phyloP scores from a whole-genome alignment of 495 filamentous ascomycete species.

The Pseudomonodictys pantanalensis region DNA sequence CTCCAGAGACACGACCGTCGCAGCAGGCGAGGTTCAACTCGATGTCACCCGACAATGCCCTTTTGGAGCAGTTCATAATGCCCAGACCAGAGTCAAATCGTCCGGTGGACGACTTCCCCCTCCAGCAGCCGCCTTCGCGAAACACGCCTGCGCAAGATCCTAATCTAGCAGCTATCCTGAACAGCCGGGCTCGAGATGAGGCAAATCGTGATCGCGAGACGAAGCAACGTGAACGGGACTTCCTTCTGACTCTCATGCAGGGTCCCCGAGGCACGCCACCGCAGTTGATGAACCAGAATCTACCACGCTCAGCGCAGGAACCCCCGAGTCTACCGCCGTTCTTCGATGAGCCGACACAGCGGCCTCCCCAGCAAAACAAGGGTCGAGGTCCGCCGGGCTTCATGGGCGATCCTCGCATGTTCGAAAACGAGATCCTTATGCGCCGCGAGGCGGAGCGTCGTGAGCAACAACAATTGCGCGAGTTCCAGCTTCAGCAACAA shows the following conservation, averaged over 20 bases:
- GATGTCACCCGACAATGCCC: slow-evolving; percentile 22
- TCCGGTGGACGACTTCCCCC: slow-evolving; percentile 21
- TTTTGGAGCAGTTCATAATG: slow-evolving; percentile 20
- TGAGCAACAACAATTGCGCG: slow-evolving; percentile 15
- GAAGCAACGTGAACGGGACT: slow-evolving; percentile 32
- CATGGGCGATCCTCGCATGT: slow-evolving; percentile 31
- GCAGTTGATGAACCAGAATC: slow-evolving; percentile 28
- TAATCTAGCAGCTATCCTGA: slow-evolving; percentile 18
- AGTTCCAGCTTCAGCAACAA: slow-evolving; percentile 15
- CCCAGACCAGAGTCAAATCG: slow-evolving; percentile 29
- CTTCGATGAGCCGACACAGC: slow-evolving; percentile 34
- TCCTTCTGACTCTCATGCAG: slow-evolving; percentile 40
- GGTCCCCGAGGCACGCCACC: slow-evolving; percentile 28
- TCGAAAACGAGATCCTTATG: slow-evolving; percentile 23
- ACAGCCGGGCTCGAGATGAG: slow-evolving; percentile 16
- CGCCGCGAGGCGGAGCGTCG: slow-evolving; percentile 23
- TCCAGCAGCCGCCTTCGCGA: slow-evolving; percentile 23
- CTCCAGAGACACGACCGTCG: slow-evolving; percentile 11
- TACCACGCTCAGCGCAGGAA: slow-evolving; percentile 22
- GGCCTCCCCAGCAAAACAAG: slow-evolving; percentile 32
- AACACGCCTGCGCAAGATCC: slow-evolving; percentile 30
- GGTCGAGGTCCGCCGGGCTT: slow-evolving; percentile 34
- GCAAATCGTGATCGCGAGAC: slow-evolving; percentile 19
- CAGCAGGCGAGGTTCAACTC: slow-evolving; percentile 16
- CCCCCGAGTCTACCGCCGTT: slow-evolving; percentile 31